Conservation (phyloP, 176 grass and related monocot genomes). For the Alloteropsis semialata region DNA sequence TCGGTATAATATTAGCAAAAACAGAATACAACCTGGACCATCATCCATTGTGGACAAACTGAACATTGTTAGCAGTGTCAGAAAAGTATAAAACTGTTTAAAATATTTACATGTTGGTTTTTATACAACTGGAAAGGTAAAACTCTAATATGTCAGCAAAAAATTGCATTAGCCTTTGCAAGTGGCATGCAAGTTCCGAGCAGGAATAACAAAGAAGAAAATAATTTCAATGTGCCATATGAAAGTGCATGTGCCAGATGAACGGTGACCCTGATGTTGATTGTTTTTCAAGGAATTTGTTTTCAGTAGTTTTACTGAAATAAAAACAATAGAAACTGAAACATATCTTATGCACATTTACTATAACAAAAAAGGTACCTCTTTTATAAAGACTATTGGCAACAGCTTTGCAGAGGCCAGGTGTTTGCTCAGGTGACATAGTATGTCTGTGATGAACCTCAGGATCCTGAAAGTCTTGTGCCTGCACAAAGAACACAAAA, state of each 20-base stretch:
- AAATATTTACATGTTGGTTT: background rate
- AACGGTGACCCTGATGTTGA: background rate
- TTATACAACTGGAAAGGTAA: background rate
- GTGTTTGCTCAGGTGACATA: constrained; percentile 66
- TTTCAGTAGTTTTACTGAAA: background rate
- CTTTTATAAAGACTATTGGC: constrained; percentile 86
- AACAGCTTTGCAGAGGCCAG: constrained; percentile 81
- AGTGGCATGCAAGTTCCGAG: background rate
- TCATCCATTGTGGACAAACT: too few species aligned
- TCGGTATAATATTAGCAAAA: too few species aligned
- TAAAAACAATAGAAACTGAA: background rate
- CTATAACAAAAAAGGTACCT: constrained; percentile 40
- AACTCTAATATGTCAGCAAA: background rate
- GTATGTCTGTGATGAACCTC: constrained; percentile 89
- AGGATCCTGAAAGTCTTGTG: constrained; percentile 74
- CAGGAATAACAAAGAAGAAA: background rate
- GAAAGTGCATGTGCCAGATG: too few species aligned
- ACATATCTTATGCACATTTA: constrained; percentile 8
- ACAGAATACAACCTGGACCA: too few species aligned
- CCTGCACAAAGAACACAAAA: constrained; percentile 38
- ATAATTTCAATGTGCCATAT: background rate
- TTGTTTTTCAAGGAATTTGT: background rate
- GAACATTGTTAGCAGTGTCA: constrained; percentile 4
- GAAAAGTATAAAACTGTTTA: background rate
- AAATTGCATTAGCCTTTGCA: background rate